Evolutionary conservation across 805 yeast species (phyloP).

Genomic region (Candida orba): DNA sequence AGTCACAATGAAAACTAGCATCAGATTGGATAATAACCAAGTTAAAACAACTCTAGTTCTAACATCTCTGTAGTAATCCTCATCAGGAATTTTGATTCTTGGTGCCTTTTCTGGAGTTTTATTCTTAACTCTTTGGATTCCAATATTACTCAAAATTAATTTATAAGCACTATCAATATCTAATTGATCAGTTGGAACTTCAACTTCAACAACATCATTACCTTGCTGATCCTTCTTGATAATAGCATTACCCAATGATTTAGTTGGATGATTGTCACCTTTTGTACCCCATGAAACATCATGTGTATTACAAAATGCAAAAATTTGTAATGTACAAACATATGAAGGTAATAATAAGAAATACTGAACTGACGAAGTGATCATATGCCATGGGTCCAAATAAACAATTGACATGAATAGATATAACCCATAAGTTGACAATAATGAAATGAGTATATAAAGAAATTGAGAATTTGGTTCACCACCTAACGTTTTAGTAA

Average conservation of each 20-base stretch:
- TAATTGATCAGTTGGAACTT: slow-evolving; percentile 57
- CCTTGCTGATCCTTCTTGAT: slow-evolving; percentile 67
- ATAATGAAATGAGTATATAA: slow-evolving; percentile 74
- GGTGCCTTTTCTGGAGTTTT: slow-evolving; percentile 38
- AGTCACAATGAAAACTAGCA: slow-evolving; percentile 79
- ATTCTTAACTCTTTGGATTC: slow-evolving; percentile 61
- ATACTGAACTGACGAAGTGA: slow-evolving; percentile 83
- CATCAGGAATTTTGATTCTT: slow-evolving; percentile 35
- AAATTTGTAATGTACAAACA: slow-evolving; percentile 87
- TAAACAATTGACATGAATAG: slow-evolving; percentile 74
- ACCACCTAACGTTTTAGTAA: slow-evolving; percentile 42
- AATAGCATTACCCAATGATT: slow-evolving; percentile 68
- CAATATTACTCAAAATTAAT: slow-evolving; percentile 62
- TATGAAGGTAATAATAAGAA: slow-evolving; percentile 86
- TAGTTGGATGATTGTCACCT: slow-evolving; percentile 75
- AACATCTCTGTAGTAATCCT: slow-evolving; percentile 90
- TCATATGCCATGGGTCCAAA: slow-evolving; percentile 93
- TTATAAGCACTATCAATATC: slow-evolving; percentile 81
- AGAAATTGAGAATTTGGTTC: slow-evolving; percentile 45
- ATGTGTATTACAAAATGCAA: slow-evolving; percentile 96
- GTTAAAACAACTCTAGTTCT: slow-evolving; percentile 90
- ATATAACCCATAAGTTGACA: slow-evolving; percentile 90
- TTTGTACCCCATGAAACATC: slow-evolving; percentile 99
- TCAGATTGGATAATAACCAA: slow-evolving; percentile 84
- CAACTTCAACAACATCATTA: slow-evolving; percentile 71